Percentiles rank a stretch among this genome's conserved stretches.
These are phyloP conservation scores for Phytophthora boehmeriae DNA, from an alignment of 352 stramenopile species.

Conservation along the genomic window DNA sequence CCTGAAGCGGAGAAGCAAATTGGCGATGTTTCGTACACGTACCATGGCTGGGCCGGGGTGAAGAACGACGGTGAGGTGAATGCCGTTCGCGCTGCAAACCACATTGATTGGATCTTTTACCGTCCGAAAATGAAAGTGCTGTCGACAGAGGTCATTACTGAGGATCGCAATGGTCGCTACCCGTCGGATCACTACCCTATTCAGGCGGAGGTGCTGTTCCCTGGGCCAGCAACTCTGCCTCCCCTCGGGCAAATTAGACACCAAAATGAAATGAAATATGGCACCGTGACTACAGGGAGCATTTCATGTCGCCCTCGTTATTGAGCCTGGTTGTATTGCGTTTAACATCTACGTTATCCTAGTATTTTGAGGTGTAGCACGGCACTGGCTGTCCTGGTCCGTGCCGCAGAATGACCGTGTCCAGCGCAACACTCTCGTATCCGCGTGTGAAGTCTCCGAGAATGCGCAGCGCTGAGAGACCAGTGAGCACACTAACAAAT, in stretches of 20 bases:
- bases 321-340: slow-evolving; percentile 23
- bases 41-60: slow-evolving; percentile 87
- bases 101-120: slow-evolving; percentile 92
- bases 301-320: slow-evolving; percentile 5
- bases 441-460: slow-evolving; percentile 91
- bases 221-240: slow-evolving; percentile 58
- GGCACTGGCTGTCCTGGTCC: slow-evolving; percentile 45
- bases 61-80: slow-evolving; percentile 81
- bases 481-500: slow-evolving; percentile 89
- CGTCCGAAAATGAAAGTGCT: slow-evolving; percentile 79
- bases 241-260: slow-evolving; percentile 37
- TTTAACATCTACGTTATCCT: slow-evolving; percentile 18
- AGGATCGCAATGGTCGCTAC: slow-evolving; percentile 80
- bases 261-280: slow-evolving; percentile 28
- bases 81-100: slow-evolving; percentile 70
- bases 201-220: slow-evolving; percentile 80
- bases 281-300: slow-evolving; percentile 19
- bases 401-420: slow-evolving; percentile 79
- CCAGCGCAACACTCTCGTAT: slow-evolving; percentile 90
- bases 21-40: slow-evolving; percentile 84
- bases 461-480: slow-evolving; percentile 84
- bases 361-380: slow-evolving; percentile 36
- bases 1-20: slow-evolving; percentile 67
- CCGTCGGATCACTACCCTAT: slow-evolving; percentile 90
- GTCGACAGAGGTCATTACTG: slow-evolving; percentile 81